A percentile compares a stretch with the other conserved stretches of the same genome.
Evolutionary conservation across 768 basidiomycete genomes (phyloP).

Genomic region (Lactifluus rugatus): DNA sequence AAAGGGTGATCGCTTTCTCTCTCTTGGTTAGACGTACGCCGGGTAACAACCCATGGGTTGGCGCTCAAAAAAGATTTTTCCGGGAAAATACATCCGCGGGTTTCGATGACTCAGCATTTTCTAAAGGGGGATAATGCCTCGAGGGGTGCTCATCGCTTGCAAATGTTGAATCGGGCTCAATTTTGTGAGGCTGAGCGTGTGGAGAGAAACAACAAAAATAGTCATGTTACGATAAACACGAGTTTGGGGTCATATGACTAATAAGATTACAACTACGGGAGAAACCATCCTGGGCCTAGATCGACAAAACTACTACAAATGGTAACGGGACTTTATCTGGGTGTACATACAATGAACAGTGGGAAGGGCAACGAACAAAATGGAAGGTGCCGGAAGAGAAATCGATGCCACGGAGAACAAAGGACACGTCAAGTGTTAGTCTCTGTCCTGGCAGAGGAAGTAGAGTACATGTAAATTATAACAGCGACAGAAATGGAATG

Average conservation of each 20-base stretch:
- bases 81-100: too few relatives aligned
- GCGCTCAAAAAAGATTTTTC: too few relatives aligned
- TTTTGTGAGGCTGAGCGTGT: too few relatives aligned
- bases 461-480: neutral
- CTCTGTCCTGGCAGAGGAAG: neutral
- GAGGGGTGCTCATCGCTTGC: too few relatives aligned
- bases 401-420: neutral
- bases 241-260: neutral
- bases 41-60: too few relatives aligned
- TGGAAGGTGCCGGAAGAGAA: neutral
- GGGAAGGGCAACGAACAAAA: too few relatives aligned
- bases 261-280: neutral
- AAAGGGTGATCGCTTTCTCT: too few relatives aligned
- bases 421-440: constrained; percentile 10
- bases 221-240: neutral
- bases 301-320: neutral
- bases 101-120: too few relatives aligned
- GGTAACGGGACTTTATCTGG: neutral
- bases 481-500: neutral
- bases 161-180: too few relatives aligned
- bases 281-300: neutral
- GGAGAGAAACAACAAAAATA: too few relatives aligned
- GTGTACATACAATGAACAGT: neutral
- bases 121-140: too few relatives aligned
- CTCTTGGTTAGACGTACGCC: too few relatives aligned